Evolutionary conservation across 176 grass and related monocot genomes (phyloP), one percentile per base, ranked within the genome.

Genomic region (Calamus simplicifolius): DNA sequence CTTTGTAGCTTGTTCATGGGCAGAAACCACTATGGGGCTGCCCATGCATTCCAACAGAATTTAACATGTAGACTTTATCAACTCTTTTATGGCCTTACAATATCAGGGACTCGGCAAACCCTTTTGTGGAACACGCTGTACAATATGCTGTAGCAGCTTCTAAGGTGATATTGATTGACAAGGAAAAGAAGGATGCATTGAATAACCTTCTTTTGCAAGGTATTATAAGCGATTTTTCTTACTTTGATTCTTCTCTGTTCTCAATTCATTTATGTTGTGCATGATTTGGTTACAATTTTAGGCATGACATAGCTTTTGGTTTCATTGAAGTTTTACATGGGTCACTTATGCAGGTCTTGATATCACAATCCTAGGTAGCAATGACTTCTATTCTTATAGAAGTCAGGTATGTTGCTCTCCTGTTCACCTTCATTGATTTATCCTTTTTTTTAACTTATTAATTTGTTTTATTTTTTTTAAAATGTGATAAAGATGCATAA

Each of bases 351-450:
- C 60, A 89, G 88, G 87, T 65, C 57, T 98, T 66, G 66, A 52
- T 62, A 85, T 92, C 73, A 89, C 87, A 18, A 92, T 98, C 69
- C 68, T 92, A 64, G 87, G 93, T 23, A 83, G 69, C 69, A 98
- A 98, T 75, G 87, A 92, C 80, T 98, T 98, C 70, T 98, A 98
- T 67, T 98, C 93, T 17, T 98, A 89, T 61, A 68, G 93, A 73
- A 92, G 72, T 48, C 87, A 98, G 93, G 93, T 98, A 73, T n/a
- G 35, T 13, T 43, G 35, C 10, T 43, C 35, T 43, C 35, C 35
- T 43, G 8, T 43, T 38, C 13, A 10, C 35, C 35, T 43, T 43
- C 8, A 13, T 43, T 43, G 35, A 43, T 43, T 43, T 43, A 43
- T 43, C 35, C 35, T 12, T 14, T 64, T 69, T 43, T 43, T 38